A percentile compares a stretch with the other conserved stretches of the same genome.
These are phyloP conservation scores for Trypanosoma congolense DNA, from an alignment of 208 protist species.

Conservation along the genomic window DNA sequence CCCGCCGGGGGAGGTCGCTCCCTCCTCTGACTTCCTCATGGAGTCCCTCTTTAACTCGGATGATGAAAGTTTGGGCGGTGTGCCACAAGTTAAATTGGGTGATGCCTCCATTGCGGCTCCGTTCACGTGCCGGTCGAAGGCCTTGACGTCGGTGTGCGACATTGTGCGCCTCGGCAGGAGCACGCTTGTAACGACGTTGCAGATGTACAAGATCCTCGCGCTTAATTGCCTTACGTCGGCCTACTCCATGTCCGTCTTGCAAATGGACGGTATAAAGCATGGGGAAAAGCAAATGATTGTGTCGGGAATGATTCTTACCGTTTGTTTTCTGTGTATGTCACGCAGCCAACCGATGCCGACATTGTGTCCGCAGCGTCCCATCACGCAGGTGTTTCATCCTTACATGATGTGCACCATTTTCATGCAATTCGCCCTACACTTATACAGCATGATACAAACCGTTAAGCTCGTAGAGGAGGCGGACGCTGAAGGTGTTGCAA, in stretches of 20 bases:
- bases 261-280: conserved; percentile 95
- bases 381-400: conserved; percentile 92
- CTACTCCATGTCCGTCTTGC: conserved; percentile 96
- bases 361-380: conserved; percentile 90
- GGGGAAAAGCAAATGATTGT: conserved; percentile 97
- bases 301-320: conserved; percentile 89
- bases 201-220: conserved; percentile 99
- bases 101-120: conserved; percentile 92
- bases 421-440: conserved; percentile 94
- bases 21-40: conserved; percentile 80
- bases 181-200: conserved; percentile 97
- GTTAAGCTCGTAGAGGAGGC: conserved; percentile 70
- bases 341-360: conserved; percentile 89
- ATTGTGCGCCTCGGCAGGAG: conserved; percentile 96
- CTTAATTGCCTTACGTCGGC: conserved; percentile 97
- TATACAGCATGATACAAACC: conserved; percentile 88
- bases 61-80: conserved; percentile 57
- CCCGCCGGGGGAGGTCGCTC: conserved; percentile 24
- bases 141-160: conserved; percentile 84
- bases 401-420: conserved; percentile 95
- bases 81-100: conserved; percentile 90
- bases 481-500: conserved; percentile 44
- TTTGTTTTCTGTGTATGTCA: conserved; percentile 98
- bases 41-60: conserved; percentile 87
- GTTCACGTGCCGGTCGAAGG: conserved; percentile 91